Percentiles rank a stretch among this genome's conserved stretches.
Conservation (phyloP, 257 asterid genomes). For the Hygrophila difformis region DNA sequence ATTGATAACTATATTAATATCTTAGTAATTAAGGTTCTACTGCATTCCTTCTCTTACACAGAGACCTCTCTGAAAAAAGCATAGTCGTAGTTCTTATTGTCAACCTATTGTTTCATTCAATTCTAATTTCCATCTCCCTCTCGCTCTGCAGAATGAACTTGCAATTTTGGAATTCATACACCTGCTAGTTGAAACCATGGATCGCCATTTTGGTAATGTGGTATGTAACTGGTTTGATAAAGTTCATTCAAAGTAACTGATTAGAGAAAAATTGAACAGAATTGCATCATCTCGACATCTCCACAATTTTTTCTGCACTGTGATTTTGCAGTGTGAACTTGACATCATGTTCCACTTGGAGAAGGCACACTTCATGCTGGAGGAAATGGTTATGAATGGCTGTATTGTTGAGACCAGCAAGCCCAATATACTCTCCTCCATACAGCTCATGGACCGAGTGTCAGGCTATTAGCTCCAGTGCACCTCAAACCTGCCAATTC, state of each 20-base stretch:
- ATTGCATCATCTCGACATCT: background rate
- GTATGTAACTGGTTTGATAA: too few species aligned
- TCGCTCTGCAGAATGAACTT: slow-evolving; percentile 58
- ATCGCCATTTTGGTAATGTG: slow-evolving; percentile 99
- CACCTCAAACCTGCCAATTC: too few species aligned
- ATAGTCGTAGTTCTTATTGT: too few species aligned
- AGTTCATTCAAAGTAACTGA: too few species aligned
- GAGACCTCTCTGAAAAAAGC: too few species aligned
- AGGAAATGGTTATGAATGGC: too few species aligned
- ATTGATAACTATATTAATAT: too few species aligned
- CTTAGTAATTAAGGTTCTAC: too few species aligned
- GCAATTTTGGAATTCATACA: slow-evolving; percentile 94
- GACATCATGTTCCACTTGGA: too few species aligned
- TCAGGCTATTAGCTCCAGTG: background rate
- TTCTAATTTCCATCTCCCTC: slow-evolving; percentile 4
- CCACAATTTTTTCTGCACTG: background rate
- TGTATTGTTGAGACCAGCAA: too few species aligned
- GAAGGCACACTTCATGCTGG: too few species aligned
- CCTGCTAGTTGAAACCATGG: slow-evolving; percentile 96
- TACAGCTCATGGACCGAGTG: slow-evolving; percentile 9
- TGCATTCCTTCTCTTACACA: too few species aligned
- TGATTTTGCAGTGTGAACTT: slow-evolving; percentile 11
- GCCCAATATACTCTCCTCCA: background rate
- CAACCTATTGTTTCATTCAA: background rate
- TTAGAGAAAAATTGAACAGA: background rate